Evolutionary conservation across 2,329 filamentous ascomycete species (phyloP).

Genomic region (Teratosphaeria nubilosa): DNA sequence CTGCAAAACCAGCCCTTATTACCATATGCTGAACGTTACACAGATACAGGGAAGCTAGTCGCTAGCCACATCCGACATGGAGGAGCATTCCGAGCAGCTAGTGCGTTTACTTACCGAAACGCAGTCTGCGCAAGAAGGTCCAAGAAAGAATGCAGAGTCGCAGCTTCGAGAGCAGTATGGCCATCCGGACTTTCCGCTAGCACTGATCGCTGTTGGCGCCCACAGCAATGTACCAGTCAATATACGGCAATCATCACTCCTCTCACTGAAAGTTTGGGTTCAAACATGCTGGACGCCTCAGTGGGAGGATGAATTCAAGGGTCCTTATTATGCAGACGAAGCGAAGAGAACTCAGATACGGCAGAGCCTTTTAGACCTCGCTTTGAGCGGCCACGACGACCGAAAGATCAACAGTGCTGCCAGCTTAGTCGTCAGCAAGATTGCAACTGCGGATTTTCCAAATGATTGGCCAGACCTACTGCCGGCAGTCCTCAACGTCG

Average conservation of each 20-base stretch:
- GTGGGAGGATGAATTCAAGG: conserved; percentile 56
- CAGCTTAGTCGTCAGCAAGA: conserved; percentile 85
- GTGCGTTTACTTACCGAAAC: conserved; percentile 80
- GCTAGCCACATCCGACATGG: conserved; percentile 46
- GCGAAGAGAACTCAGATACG: conserved; percentile 64
- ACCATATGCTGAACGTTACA: background rate
- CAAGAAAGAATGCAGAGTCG: conserved; percentile 77
- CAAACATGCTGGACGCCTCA: conserved; percentile 72
- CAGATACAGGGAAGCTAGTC: background rate
- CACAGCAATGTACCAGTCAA: conserved; percentile 62
- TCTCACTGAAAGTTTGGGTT: conserved; percentile 73
- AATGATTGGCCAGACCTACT: conserved; percentile 90
- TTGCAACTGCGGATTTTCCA: conserved; percentile 85
- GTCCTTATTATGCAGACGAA: conserved; percentile 56
- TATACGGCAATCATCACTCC: conserved; percentile 74
- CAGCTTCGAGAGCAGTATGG: conserved; percentile 63
- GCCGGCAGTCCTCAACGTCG: conserved; percentile 65
- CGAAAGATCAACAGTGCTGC: conserved; percentile 83
- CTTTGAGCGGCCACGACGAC: conserved; percentile 61
- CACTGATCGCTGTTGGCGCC: conserved; percentile 69
- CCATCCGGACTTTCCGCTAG: conserved; percentile 62
- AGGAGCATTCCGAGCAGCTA: conserved; percentile 59
- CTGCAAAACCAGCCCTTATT: background rate
- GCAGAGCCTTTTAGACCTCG: conserved; percentile 64
- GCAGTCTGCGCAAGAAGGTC: conserved; percentile 63